phyloP scores from a whole-genome alignment of 768 basidiomycete species.

The Termitomyces sp. region DNA sequence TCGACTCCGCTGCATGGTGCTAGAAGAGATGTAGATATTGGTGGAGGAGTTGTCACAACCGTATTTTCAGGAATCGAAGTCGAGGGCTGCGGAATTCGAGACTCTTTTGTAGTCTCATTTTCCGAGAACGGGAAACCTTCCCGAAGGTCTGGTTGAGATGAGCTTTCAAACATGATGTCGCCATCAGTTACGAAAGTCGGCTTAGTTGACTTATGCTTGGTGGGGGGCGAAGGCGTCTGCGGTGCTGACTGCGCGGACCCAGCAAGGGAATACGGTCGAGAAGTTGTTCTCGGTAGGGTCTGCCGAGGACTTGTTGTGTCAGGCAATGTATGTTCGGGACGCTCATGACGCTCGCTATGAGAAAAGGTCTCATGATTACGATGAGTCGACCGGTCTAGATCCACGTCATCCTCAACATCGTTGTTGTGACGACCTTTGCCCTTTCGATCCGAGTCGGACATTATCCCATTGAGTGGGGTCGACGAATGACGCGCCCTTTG shows the following conservation, averaged over 20 bases:
- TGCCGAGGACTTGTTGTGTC: background rate
- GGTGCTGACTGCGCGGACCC: slow-evolving; percentile 12
- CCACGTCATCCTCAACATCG: background rate
- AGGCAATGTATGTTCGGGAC: background rate
- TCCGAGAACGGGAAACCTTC: slow-evolving; percentile 13
- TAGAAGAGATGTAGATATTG: background rate
- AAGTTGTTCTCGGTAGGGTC: slow-evolving; percentile 5
- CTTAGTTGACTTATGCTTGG: slow-evolving; percentile 1
- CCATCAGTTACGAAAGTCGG: slow-evolving; percentile 12
- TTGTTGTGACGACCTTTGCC: slow-evolving; percentile 2
- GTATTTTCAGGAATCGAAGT: background rate
- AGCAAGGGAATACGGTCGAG: slow-evolving; percentile 10
- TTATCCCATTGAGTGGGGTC: background rate
- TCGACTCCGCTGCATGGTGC: background rate
- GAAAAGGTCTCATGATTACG: background rate
- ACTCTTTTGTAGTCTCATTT: background rate
- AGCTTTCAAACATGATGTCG: slow-evolving; percentile 9
- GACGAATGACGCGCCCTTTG: background rate
- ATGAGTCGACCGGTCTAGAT: background rate
- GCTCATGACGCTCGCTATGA: background rate
- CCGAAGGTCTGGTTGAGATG: slow-evolving; percentile 11
- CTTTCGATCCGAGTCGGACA: background rate
- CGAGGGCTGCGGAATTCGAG: background rate
- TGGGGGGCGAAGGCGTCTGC: slow-evolving; percentile 1
- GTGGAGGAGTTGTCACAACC: background rate